These are phyloP conservation scores for Fusarium sp. DNA, from an alignment of 2,329 filamentous ascomycete genomes.

Conservation along the genomic window DNA sequence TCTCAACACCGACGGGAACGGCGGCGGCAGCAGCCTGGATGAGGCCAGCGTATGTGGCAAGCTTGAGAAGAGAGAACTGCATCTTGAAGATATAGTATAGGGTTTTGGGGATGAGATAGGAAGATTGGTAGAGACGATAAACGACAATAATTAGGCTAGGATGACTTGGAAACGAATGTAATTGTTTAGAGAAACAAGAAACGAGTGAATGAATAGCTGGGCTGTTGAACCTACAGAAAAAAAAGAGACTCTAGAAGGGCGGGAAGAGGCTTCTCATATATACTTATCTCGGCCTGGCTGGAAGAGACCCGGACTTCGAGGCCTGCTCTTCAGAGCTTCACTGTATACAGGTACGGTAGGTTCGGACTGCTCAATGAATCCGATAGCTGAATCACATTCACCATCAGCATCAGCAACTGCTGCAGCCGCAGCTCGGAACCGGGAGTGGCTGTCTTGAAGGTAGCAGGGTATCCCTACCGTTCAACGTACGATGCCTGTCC, in stretches of 20 bases:
- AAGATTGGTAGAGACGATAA: not conserved
- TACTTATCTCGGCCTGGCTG: conserved; percentile 1
- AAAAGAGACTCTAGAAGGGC: not conserved
- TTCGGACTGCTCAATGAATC: not conserved
- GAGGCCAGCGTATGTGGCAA: conserved; percentile 24
- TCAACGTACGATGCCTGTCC: not conserved
- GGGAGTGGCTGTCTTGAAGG: not conserved
- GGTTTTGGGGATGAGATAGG: not conserved
- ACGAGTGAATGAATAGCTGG: conserved; percentile 15
- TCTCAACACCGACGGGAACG: conserved; percentile 19
- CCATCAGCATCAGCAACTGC: not conserved
- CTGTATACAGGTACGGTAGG: not conserved
- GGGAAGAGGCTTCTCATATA: conserved; percentile 26
- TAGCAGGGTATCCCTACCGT: not conserved
- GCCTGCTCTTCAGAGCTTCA: not conserved
- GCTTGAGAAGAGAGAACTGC: conserved; percentile 22
- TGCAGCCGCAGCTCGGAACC: not conserved
- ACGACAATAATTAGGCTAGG: conserved; percentile 15
- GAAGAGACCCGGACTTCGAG: not conserved
- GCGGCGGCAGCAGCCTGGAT: conserved; percentile 19
- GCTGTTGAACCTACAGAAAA: conserved; percentile 15
- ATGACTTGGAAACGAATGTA: conserved; percentile 21
- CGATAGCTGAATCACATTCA: conserved; percentile 1
- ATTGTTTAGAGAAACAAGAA: not conserved
- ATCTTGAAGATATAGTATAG: not conserved